Percentiles rank a stretch among this genome's conserved stretches.
phyloP scores from a whole-genome alignment of 1,284 basidiomycete species.

The Mycena sp. region DNA sequence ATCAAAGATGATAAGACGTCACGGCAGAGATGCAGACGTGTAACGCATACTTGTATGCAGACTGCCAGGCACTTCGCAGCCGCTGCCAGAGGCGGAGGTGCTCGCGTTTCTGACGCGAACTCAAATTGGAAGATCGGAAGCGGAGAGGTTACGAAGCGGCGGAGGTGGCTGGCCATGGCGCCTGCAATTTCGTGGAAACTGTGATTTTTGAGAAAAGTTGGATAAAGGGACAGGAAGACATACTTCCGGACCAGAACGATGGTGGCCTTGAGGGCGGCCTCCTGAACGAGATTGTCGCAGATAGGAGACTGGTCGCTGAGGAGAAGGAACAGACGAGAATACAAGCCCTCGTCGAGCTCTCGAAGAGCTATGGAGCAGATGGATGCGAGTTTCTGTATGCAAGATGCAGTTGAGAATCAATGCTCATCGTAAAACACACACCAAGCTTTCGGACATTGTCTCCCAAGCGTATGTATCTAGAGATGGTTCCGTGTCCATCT shows the following conservation, averaged over 20 bases:
- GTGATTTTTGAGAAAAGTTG: neutral
- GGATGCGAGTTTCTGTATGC: conserved; percentile 83
- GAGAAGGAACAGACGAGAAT: conserved; percentile 77
- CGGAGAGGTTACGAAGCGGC: conserved; percentile 90
- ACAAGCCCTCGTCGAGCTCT: conserved; percentile 76
- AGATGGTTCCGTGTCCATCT: conserved; percentile 80
- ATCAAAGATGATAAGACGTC: conserved; percentile 8
- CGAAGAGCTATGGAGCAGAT: conserved; percentile 82
- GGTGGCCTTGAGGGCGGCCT: conserved; percentile 85
- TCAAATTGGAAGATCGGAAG: conserved; percentile 90
- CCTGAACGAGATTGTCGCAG: conserved; percentile 83
- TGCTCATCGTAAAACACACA: conserved; percentile 44
- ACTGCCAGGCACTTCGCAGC: conserved; percentile 91
- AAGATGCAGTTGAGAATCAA: neutral
- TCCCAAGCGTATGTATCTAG: conserved; percentile 89
- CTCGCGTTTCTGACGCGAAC: conserved; percentile 76
- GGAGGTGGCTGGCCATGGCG: conserved; percentile 82
- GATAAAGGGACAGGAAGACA: conserved; percentile 28
- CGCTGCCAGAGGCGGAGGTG: conserved; percentile 81
- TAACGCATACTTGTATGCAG: conserved; percentile 78
- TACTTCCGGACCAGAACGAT: conserved; percentile 87
- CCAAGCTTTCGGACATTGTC: conserved; percentile 86
- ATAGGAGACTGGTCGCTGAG: conserved; percentile 87
- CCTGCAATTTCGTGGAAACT: conserved; percentile 87
- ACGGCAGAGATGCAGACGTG: conserved; percentile 4